These are phyloP conservation scores for Pueraria montana DNA, from an alignment of 306 rosid species.

Conservation along the genomic window DNA sequence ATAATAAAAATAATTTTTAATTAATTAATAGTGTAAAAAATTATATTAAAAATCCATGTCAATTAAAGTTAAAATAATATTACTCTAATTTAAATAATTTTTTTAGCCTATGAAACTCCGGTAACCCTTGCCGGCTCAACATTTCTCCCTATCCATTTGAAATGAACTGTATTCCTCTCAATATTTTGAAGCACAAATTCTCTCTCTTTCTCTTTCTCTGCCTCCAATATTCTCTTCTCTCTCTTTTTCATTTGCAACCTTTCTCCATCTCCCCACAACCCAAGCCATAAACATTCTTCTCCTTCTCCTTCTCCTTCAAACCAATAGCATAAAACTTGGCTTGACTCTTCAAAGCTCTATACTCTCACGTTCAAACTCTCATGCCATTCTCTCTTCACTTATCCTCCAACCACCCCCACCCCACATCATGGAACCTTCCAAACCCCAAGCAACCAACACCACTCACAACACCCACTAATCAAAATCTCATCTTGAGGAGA, in stretches of 20 bases:
- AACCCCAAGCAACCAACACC: slow-evolving; percentile 23
- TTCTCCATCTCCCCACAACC: no score
- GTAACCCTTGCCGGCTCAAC: background rate
- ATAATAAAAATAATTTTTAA: no score
- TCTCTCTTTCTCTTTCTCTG: background rate
- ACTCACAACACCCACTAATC: slow-evolving; percentile 38
- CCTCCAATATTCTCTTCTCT: background rate
- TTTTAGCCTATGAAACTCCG: background rate
- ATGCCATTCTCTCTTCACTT: slow-evolving; percentile 71
- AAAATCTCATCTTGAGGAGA: slow-evolving; percentile 45
- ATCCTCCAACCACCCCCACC: slow-evolving; percentile 51
- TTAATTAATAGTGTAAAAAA: no score
- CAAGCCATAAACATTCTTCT: background rate
- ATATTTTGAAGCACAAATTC: background rate
- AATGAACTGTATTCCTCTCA: no score
- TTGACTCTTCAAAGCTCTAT: background rate
- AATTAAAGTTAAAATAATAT: no score
- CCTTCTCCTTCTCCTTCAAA: background rate
- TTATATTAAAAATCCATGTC: no score
- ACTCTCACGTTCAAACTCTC: slow-evolving; percentile 40
- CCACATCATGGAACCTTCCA: slow-evolving; percentile 60
- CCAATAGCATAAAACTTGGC: background rate
- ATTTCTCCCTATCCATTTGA: background rate
- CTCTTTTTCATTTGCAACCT: background rate
- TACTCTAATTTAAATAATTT: background rate